Base-by-base conservation (phyloP, 495 filamentous ascomycete genomes). In the Penicillium alfredii region DNA sequence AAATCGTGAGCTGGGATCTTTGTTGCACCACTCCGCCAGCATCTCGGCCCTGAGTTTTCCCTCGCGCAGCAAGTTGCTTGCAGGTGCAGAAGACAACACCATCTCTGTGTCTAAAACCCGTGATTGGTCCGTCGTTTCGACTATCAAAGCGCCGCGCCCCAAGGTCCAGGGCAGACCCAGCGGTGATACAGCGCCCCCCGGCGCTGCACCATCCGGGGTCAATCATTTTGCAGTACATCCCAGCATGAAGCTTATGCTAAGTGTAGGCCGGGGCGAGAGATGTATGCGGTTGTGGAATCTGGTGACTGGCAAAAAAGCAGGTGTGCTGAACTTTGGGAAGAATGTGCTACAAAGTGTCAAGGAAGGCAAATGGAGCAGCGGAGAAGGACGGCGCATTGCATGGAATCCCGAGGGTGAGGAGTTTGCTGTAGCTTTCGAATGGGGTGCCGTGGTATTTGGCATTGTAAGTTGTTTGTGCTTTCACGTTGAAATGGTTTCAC, bases 221-320 rank as follows among this genome's bases (percentile, higher is more conserved):
- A 97, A 94, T 51, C 88, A 88, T 55, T 87, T 97, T 64, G 88
- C 93, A 8, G 80, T 97, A 4, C 93, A 99, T 51, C 93, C 92
- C 3, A 88, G 82, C 61, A 85, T 88, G 74, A 97, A 96, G 66
- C 74, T 99, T 35, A 92, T 95, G 80, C 72, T 99, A 30, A 88
- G 77, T 49, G 88, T 97, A 3, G 80, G 84, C 17, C 84, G 80
- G 42, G 88, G 88, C 25, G 93, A 97, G 68, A 74, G 77, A 35
- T 88, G 78, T 49, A 88, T 99, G 84, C 68, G 92, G 44, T 65
- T 97, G 42, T 99, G 92, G 92, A 97, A 99, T 51, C 53, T 99
- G 32, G 86, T 95, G 49, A 97, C 92, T 17, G 93, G 89, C 3
- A 93, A 88, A 69, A 96, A 94, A 60, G 87, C 87, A 11, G 85